Percentiles rank a stretch among this genome's conserved stretches.
Evolutionary conservation across 2,329 filamentous ascomycete genomes (phyloP).

Genomic region (Elsinoe perseae): DNA sequence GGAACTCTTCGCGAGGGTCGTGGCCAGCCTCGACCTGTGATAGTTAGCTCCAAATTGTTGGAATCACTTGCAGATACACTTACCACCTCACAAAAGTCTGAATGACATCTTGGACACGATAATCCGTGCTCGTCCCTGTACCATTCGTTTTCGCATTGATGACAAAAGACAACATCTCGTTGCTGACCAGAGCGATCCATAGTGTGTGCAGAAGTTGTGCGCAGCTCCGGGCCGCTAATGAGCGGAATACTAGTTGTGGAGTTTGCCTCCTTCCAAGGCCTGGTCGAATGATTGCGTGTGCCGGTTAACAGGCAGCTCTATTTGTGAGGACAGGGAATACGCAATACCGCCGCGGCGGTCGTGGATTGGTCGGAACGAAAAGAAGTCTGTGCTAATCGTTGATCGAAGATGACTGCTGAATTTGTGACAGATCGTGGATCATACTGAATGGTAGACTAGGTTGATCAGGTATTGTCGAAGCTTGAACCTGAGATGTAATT

Average conservation of each 20-base stretch:
- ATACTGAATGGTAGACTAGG: background rate
- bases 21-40: conserved; percentile 45
- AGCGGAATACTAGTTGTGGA: background rate
- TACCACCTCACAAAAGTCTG: conserved; percentile 82
- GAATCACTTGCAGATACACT: conserved; percentile 29
- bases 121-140: conserved; percentile 62
- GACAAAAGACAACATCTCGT: conserved; percentile 76
- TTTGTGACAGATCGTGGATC: background rate
- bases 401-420: background rate
- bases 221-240: background rate
- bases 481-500: background rate
- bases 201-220: background rate
- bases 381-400: background rate
- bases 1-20: conserved; percentile 51
- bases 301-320: background rate
- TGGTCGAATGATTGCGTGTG: background rate
- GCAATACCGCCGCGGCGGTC: background rate
- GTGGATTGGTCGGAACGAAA: background rate
- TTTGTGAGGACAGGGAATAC: conserved; percentile 4
- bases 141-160: conserved; percentile 75
- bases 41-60: background rate
- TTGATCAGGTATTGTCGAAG: background rate
- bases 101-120: conserved; percentile 66
- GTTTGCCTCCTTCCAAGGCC: conserved; percentile 2
- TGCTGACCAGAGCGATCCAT: conserved; percentile 16